Evolutionary conservation across 331 rosid species (phyloP), one percentile per base, ranked within the genome.

Genomic region (Ulmus americana): DNA sequence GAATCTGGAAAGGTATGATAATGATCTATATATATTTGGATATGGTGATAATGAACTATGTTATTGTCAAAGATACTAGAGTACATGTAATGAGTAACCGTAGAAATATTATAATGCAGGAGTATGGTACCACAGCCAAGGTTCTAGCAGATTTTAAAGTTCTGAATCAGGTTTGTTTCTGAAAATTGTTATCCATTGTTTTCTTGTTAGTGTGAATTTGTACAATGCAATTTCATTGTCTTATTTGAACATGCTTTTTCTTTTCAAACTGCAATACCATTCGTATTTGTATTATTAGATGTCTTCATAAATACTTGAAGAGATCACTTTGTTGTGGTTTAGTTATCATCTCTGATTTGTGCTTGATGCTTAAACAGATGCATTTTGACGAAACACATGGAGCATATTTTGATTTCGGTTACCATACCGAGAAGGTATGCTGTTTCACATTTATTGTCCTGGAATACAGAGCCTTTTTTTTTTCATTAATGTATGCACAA

Each of bases 371-470:
- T 67, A 45, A 76, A 52, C 95, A 90, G 97, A 83, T 90, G 86
- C 95, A 90, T 80, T 83, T 85, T 59, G 94, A 87, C 64, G 59
- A 73, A 28, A 75, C 78, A 7, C 70, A 80, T 61, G 95, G 88
- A 73, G 85, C 95, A 61, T 90, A 87, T 72, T 80, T 90, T 71
- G 97, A 90, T 80, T 90, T 83, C 49, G 94, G 97, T 69, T 83
- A 81, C 77, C 95, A 90, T 76, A 87, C 97, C 5, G 97, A 90
- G 68, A 90, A 87, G 95, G 97, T 90, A 83, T 8, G 50, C 56
- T 39, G 35, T 28, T 28, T 28, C 35, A 28, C 35, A 28, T 28
- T 28, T 28, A 28, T 28, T 28, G 35, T 28, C 35, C 3, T 28
- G 35, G 35, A 28, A 28, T 28, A 28, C 4, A 28, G 35, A 28